Evolutionary conservation across 345 rosid species (phyloP), one percentile per base, ranked within the genome.

Genomic region (Gossypioides kirkii): DNA sequence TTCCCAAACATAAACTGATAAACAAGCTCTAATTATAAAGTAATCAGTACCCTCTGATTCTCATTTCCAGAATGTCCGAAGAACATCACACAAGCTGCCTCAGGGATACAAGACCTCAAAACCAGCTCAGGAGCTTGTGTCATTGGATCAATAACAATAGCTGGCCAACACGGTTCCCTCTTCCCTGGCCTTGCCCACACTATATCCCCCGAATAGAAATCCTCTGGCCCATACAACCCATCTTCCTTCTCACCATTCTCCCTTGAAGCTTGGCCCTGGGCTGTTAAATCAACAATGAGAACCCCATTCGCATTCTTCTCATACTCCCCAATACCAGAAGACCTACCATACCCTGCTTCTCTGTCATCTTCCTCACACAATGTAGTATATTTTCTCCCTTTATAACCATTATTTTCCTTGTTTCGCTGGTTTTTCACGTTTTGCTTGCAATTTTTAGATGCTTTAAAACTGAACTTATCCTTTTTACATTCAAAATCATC

Each of bases 31-130:
- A 54, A 1, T 71, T 10, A 64, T 53, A 69, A 71, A 78, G 61
- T 18, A 74, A 71, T 13, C 3, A 70, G 72, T 91, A 96, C 98
- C 95, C 98, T 87, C 73, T 89, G 89, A 83, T 87, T 81, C 80
- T 82, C 94, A 41, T 86, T 87, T 66, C 89, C 97, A 28, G 87
- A 80, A 54, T 88, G 87, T 56, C 97, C 98, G 18, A 93, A 91
- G 85, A 96, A 96, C 98, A 91, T 91, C 74, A 96, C 94, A 77
- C 99, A 96, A 23, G 96, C 96, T 13, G 99, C 93, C 70, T 90
- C 96, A 58, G 94, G 83, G 74, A 95, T 85, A 76, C 98, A 92
- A 83, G 98, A 89, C 73, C 97, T 87, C 83, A 91, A 76, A 69
- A 95, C 98, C 78, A 87, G 76, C 81, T 91, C 98, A 0, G 98